Conservation (phyloP, 2,329 filamentous ascomycete genomes). For the Leptographium wingfieldii region DNA sequence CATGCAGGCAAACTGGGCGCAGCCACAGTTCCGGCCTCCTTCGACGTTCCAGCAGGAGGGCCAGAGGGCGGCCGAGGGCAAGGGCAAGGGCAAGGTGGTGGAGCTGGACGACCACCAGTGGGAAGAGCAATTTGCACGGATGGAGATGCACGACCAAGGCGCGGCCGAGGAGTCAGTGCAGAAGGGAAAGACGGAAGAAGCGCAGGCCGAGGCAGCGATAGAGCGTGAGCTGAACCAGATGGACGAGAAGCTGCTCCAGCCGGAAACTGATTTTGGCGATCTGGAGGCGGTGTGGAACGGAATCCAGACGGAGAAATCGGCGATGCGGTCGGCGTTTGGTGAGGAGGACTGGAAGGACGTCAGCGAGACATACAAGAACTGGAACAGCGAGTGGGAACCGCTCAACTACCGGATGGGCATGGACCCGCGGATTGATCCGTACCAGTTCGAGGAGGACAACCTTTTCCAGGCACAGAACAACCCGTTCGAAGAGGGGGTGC, state of each 20-base stretch:
- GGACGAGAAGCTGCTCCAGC: constrained; percentile 51
- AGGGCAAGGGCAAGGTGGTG: constrained; percentile 72
- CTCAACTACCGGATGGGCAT: constrained; percentile 42
- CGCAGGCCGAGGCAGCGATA: constrained; percentile 49
- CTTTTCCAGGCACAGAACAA: constrained; percentile 69
- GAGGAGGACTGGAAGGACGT: constrained; percentile 42
- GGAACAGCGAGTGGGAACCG: constrained; percentile 57
- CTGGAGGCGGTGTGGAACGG: constrained; percentile 85
- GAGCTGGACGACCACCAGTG: constrained; percentile 89
- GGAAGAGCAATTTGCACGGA: constrained; percentile 91
- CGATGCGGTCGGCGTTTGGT: constrained; percentile 59
- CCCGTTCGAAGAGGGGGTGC: constrained; percentile 84
- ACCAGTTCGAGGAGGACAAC: constrained; percentile 92
- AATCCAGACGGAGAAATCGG: constrained; percentile 63
- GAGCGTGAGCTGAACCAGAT: constrained; percentile 81
- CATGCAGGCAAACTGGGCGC: constrained; percentile 27
- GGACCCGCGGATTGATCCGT: constrained; percentile 74
- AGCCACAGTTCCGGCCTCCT: constrained; percentile 17
- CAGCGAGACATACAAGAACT: constrained; percentile 10
- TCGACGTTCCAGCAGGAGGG: constrained; percentile 24
- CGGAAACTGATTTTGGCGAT: constrained; percentile 67
- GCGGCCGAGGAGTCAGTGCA: constrained; percentile 63
- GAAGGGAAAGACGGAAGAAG: constrained; percentile 56
- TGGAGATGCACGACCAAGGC: constrained; percentile 55
- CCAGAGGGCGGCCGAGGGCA: constrained; percentile 27